Percentiles rank a stretch among this genome's conserved stretches.
Evolutionary conservation across 1,284 basidiomycete species (phyloP).

Genomic region (Athelia psychrophila): DNA sequence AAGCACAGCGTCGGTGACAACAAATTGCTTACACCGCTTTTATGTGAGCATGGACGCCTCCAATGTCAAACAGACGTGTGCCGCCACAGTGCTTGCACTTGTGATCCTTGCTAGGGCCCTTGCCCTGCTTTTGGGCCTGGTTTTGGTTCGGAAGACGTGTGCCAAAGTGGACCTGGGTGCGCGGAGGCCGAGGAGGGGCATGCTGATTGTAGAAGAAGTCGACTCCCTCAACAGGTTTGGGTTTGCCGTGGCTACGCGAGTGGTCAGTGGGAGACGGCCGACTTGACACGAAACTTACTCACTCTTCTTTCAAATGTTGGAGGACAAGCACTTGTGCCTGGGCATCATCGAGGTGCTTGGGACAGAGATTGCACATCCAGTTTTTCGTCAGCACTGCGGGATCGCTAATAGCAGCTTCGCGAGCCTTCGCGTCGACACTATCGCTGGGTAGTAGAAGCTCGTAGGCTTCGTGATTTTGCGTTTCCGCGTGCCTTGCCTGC

Average conservation of each 20-base stretch:
- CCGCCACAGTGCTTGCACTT: background rate
- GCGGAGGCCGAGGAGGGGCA: background rate
- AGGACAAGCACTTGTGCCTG: background rate
- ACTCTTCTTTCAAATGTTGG: background rate
- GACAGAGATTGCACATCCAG: background rate
- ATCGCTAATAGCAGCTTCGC: background rate
- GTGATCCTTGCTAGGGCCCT: background rate
- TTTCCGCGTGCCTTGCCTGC: background rate
- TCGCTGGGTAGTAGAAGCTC: background rate
- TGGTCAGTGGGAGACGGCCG: background rate
- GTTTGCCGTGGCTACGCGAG: background rate
- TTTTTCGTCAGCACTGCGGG: background rate
- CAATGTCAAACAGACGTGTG: background rate
- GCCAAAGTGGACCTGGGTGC: background rate
- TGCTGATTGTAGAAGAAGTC: slow-evolving; percentile 1
- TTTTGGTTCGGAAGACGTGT: background rate
- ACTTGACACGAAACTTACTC: background rate
- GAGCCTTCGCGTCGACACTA: background rate
- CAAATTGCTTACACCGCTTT: background rate
- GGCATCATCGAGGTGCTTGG: background rate
- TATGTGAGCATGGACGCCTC: background rate
- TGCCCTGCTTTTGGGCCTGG: background rate
- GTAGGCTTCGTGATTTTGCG: background rate
- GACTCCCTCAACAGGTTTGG: background rate
- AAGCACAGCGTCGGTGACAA: no score